Percentiles rank a stretch among this genome's conserved stretches.
Conservation (phyloP, 192 early-diverging fungal genomes). For the Dissophora ornata region DNA sequence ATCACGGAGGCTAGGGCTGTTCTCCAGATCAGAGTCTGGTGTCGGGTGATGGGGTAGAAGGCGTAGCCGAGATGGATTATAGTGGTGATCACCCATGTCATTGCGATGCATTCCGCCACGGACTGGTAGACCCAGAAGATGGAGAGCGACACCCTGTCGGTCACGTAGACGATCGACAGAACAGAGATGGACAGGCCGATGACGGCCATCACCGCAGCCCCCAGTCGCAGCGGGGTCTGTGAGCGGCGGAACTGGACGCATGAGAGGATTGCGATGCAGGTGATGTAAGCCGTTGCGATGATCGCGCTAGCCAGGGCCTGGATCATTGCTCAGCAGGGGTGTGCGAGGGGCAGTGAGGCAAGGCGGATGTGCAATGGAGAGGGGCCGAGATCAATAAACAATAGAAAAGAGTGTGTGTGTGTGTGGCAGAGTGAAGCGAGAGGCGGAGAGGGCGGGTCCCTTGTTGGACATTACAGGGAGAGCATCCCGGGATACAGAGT, state of each 20-base stretch:
- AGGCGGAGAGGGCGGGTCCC: too few species aligned
- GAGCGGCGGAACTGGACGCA: conserved; percentile 48
- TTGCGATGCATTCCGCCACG: conserved; percentile 32
- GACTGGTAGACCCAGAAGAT: conserved; percentile 46
- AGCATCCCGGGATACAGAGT: too few species aligned
- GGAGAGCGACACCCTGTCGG: conserved; percentile 17
- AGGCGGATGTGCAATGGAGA: background rate
- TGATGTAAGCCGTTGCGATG: conserved; percentile 26
- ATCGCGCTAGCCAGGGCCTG: conserved; percentile 20
- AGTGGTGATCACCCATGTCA: conserved; percentile 48
- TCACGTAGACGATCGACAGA: conserved; percentile 33
- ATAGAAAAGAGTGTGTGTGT: too few species aligned
- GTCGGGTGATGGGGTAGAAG: conserved; percentile 49
- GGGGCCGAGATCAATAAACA: background rate
- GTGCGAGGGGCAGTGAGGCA: background rate
- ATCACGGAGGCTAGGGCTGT: conserved; percentile 43
- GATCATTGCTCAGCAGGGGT: conserved; percentile 1
- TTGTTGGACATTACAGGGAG: too few species aligned
- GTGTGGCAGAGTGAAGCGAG: too few species aligned
- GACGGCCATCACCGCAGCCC: conserved; percentile 41
- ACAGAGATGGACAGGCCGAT: conserved; percentile 44
- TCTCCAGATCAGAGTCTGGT: conserved; percentile 50
- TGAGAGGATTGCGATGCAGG: conserved; percentile 23
- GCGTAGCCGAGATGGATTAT: conserved; percentile 53
- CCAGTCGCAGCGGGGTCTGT: conserved; percentile 37